Conservation (phyloP, 164 flowering plant species). For the Vitis amurensis region DNA sequence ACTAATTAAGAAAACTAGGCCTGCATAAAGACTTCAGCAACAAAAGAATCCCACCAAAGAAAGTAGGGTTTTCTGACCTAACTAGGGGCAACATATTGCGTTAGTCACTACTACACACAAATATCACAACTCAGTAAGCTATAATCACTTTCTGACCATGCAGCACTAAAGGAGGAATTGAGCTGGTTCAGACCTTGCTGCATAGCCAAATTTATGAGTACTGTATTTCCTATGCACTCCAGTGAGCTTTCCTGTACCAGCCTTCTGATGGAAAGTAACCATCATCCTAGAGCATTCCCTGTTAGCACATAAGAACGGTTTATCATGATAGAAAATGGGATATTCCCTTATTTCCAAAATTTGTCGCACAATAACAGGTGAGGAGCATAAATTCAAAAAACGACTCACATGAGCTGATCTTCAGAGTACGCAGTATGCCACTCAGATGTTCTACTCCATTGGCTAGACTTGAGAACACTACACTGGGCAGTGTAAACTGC, state of each 20-base stretch:
- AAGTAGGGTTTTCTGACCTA: too few species aligned
- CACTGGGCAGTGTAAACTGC: conserved; percentile 50
- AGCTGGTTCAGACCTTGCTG: conserved; percentile 35
- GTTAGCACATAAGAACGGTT: background rate
- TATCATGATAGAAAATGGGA: too few species aligned
- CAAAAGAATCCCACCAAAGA: too few species aligned
- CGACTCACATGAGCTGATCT: conserved; percentile 39
- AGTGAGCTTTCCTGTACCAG: conserved; percentile 42
- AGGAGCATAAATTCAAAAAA: background rate
- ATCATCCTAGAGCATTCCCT: conserved; percentile 56
- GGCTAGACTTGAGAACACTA: conserved; percentile 22
- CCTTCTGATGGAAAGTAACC: conserved; percentile 43
- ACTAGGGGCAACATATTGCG: too few species aligned
- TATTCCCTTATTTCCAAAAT: background rate
- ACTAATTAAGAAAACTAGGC: too few species aligned
- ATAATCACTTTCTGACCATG: too few species aligned
- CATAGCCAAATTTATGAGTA: conserved; percentile 28
- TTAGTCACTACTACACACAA: too few species aligned
- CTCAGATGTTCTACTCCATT: conserved; percentile 44
- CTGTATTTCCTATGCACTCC: conserved; percentile 52
- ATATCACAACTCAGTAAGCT: too few species aligned
- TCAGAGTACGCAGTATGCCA: conserved; percentile 38
- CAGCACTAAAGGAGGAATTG: conserved; percentile 17
- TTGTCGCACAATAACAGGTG: background rate
- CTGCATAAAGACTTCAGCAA: too few species aligned